phyloP scores from a whole-genome alignment of 208 protist genomes.

The Blechomonas ayalai region DNA sequence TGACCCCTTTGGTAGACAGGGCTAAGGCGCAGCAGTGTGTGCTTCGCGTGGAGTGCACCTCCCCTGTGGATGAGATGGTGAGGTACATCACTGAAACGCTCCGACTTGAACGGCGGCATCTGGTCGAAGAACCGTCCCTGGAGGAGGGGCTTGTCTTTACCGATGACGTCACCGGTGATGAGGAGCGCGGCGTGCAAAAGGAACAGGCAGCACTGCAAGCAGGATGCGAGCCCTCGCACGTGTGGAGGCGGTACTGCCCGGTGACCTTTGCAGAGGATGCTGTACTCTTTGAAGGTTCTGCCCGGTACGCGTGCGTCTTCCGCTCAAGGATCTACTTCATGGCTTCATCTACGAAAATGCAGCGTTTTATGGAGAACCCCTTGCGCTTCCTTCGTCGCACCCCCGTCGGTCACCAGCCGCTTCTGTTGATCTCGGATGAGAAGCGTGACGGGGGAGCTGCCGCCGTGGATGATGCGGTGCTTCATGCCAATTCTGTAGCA shows the following conservation, averaged over 20 bases:
- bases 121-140: slow-evolving; percentile 10
- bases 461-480: slow-evolving; percentile 3
- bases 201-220: slow-evolving; percentile 29
- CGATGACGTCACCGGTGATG: slow-evolving; percentile 16
- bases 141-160: neutral
- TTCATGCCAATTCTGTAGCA: slow-evolving; percentile 1
- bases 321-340: slow-evolving; percentile 53
- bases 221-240: slow-evolving; percentile 17
- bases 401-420: slow-evolving; percentile 17
- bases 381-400: slow-evolving; percentile 34
- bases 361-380: slow-evolving; percentile 56
- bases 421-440: slow-evolving; percentile 54
- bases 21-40: slow-evolving; percentile 11
- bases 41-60: slow-evolving; percentile 21
- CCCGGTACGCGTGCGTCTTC: slow-evolving; percentile 55
- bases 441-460: slow-evolving; percentile 4
- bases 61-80: slow-evolving; percentile 23
- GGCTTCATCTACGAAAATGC: slow-evolving; percentile 38
- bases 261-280: slow-evolving; percentile 61
- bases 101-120: slow-evolving; percentile 25
- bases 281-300: slow-evolving; percentile 66
- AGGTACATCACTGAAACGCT: slow-evolving; percentile 50
- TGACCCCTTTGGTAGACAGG: slow-evolving; percentile 10
- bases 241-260: slow-evolving; percentile 80
- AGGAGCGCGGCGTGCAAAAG: slow-evolving; percentile 15